Conservation (phyloP, 1,284 basidiomycete species). For the Malassezia globosa region DNA sequence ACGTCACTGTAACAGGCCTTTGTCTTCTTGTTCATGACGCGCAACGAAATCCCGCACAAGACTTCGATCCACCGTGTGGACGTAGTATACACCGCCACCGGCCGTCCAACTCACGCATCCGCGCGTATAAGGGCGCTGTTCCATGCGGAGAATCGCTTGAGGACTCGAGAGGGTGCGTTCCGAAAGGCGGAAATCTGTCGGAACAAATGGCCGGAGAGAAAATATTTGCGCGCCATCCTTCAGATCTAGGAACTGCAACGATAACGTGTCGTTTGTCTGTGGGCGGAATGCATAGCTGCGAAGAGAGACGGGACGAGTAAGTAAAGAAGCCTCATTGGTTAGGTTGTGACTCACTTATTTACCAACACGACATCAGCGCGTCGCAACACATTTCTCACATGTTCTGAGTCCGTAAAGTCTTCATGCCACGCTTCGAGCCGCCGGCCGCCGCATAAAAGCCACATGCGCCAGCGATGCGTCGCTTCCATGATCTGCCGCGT, state of each 20-base stretch:
- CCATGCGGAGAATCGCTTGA: conserved; percentile 37
- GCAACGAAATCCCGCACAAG: conserved; percentile 10
- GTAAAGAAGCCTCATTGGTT: too few relatives aligned
- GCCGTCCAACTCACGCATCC: conserved; percentile 44
- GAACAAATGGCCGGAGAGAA: conserved; percentile 53
- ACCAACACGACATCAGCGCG: conserved; percentile 53
- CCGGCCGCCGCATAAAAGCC: conserved; percentile 49
- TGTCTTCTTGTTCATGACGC: neutral
- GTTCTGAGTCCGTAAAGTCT: conserved; percentile 50
- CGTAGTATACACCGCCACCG: conserved; percentile 41
- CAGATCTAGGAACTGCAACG: conserved; percentile 53
- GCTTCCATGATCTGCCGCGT: conserved; percentile 51
- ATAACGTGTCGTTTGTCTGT: conserved; percentile 51
- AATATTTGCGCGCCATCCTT: conserved; percentile 52
- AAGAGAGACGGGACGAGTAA: conserved; percentile 27
- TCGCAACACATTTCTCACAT: conserved; percentile 45
- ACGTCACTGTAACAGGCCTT: neutral
- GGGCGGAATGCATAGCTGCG: conserved; percentile 48
- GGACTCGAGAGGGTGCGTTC: conserved; percentile 43
- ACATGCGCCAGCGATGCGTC: conserved; percentile 50
- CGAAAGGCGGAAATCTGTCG: conserved; percentile 51
- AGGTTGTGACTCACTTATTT: too few relatives aligned
- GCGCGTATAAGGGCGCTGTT: conserved; percentile 27
- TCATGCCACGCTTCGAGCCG: conserved; percentile 50
- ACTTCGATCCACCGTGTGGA: conserved; percentile 31